Evolutionary conservation across 176 grass and related monocot genomes (phyloP), one percentile per base, ranked within the genome.

Genomic region (Phoenix dactylifera): DNA sequence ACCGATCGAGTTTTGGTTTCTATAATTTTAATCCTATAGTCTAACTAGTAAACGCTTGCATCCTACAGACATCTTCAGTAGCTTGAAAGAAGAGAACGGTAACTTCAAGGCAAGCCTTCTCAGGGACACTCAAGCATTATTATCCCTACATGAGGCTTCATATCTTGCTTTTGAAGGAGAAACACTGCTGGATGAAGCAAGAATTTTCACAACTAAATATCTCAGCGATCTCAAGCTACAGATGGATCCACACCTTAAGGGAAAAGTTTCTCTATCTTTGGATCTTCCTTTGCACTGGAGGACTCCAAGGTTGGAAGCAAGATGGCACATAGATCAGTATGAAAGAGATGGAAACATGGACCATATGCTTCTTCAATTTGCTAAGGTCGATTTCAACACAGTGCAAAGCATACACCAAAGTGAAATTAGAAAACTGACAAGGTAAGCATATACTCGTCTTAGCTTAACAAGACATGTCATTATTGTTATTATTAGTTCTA

Each of bases 61-160:
- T 44, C 35, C 35, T 44, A n/a, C 12, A 82, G 79, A 66, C 18
- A 59, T 72, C 15, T 59, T 82, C 24, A 54, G 24, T 10, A 17
- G 16, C 50, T 67, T 69, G 32, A 57, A 58, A 29, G 80, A 73
- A 51, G 65, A 60, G 14, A 52, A 62, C 16, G 64, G 57, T 12
- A 6, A 15, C n/a, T 59, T 73, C 25, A 62, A 52, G 3, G 20
- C 63, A 25, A 64, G 17, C 24, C 17, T 44, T 44, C 35, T 44
- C 4, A 68, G 15, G 0, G 20, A 81, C 4, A 18, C 52, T 5
- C 15, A 67, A 0, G 78, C 54, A 7, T 59, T 86, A 4, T 59
- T 78, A 7, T 61, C 68, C 4, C 30, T 86, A 3, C 71, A 82
- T 0, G 78, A 86, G 18, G 82, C 82, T n/a, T 85, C 76, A 12